Evolutionary conservation across 116 monocot species (phyloP), one percentile per base, ranked within the genome.

Genomic region (Posidonia oceanica): DNA sequence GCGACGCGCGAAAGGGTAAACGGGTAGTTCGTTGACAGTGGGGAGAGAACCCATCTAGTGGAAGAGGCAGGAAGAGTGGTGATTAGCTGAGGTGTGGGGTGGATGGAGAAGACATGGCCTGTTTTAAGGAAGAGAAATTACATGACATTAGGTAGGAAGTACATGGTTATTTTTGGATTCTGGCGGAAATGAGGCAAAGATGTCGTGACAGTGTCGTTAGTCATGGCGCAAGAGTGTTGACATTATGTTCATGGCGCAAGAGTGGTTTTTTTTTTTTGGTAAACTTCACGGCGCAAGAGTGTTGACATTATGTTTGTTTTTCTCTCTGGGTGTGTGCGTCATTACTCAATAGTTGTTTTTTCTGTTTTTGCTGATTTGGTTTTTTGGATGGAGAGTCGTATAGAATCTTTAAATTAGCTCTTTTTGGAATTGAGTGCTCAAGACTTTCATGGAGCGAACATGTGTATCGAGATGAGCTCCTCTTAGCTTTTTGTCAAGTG

Each of bases 1-100:
- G 38, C 93, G 87, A 59, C 93, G 98, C 8, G 80, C 86, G 0
- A 78, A 39, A 3, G 93, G 98, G 80, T 98, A 98, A 8, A 14
- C 71, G 61, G 90, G 81, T 4, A 0, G 29, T 2, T 72, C 58
- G 72, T 23, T 0, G 39, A 14, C 14, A 36, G 40, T 13, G 57
- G 82, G 38, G 73, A 85, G 76, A 36, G 83, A 90, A 36, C 83
- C 80, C 85, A 87, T 94, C 18, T 7, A 29, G 0, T 38, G 4
- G 54, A 8, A 36, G 21, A 16, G 37, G 18, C 36, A 61, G 36
- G 36, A 61, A 36, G 61, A 61, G 61, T 6, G 6, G 29, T 61
- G 51, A n/a, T 39, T 18, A 14, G 48, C 37, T 7, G 67, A 3
- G 20, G 61, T 21, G 20, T 16, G 61, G 44, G 17, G 52, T 67